phyloP scores from a whole-genome alignment of 164 flowering plant genomes.

The Vitis cinerea region DNA sequence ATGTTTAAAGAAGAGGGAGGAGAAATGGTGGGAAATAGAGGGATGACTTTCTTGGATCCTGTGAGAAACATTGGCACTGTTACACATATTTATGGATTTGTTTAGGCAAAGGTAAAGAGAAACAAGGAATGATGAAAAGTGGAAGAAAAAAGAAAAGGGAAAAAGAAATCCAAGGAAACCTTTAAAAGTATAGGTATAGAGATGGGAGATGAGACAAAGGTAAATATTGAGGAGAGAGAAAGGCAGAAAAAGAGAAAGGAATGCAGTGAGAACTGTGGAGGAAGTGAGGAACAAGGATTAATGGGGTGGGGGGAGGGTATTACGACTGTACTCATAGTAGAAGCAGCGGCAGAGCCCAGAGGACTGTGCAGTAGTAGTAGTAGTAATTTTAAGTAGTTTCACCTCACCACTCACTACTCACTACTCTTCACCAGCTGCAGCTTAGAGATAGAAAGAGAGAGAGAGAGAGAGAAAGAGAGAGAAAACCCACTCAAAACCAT shows the following conservation, averaged over 20 bases:
- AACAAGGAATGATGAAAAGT: slow-evolving; percentile 51
- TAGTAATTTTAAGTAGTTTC: no score
- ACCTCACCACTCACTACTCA: no score
- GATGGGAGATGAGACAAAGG: slow-evolving; percentile 22
- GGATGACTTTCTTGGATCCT: slow-evolving; percentile 50
- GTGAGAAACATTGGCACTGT: slow-evolving; percentile 27
- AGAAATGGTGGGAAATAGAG: slow-evolving; percentile 36
- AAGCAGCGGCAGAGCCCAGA: no score
- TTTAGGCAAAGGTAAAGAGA: slow-evolving; percentile 29
- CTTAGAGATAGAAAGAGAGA: not conserved
- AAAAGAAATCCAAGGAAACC: slow-evolving; percentile 25
- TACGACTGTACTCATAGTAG: no score
- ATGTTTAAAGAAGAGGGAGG: not conserved
- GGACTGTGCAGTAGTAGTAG: no score
- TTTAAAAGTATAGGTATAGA: slow-evolving; percentile 15
- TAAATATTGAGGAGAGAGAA: slow-evolving; percentile 2
- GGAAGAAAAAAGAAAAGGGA: slow-evolving; percentile 22
- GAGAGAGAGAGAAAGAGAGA: slow-evolving; percentile 1
- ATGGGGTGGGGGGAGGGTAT: no score
- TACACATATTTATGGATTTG: slow-evolving; percentile 14
- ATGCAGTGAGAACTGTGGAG: no score
- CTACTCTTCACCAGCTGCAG: no score
- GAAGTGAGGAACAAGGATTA: no score
- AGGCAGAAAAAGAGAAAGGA: no score
- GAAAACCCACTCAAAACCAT: slow-evolving; percentile 33